Evolutionary conservation across 768 basidiomycete species (phyloP).

Genomic region (Tremella yokohamensis): DNA sequence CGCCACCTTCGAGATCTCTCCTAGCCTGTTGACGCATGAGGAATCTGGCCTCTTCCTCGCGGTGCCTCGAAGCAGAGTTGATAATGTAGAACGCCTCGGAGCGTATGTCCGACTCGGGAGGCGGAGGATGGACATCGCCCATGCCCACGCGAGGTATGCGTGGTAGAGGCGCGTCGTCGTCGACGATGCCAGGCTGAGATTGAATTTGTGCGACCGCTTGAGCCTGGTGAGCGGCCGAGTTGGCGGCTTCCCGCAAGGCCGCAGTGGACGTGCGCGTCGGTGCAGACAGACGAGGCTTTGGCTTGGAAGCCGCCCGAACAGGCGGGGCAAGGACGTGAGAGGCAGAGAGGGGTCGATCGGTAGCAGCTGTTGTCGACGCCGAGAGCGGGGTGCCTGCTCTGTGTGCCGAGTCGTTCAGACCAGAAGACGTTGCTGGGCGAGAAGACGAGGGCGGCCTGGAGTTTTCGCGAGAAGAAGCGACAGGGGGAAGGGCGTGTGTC

Average conservation of each 20-base stretch:
- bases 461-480: too few species aligned
- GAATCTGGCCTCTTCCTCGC: slow-evolving; percentile 6
- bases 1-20: background rate
- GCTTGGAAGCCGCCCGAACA: background rate
- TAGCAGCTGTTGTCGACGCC: background rate
- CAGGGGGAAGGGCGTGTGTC: background rate
- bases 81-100: slow-evolving; percentile 22
- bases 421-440: background rate
- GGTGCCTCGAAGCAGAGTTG: slow-evolving; percentile 12
- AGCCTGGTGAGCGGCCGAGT: background rate
- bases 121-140: slow-evolving; percentile 23
- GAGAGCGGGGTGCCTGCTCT: background rate
- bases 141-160: slow-evolving; percentile 25
- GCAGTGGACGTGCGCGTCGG: slow-evolving; percentile 1
- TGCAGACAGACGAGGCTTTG: slow-evolving; percentile 1
- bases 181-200: slow-evolving; percentile 5
- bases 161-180: slow-evolving; percentile 17
- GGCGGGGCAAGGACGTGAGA: too few species aligned
- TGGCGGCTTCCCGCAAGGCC: background rate
- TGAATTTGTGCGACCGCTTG: background rate
- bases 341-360: too few species aligned
- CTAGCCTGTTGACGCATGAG: background rate
- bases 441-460: slow-evolving; percentile 1
- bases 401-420: too few species aligned
- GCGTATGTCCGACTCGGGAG: slow-evolving; percentile 24